Percentiles rank a stretch among this genome's conserved stretches.
These are phyloP conservation scores for Kazachstania kunashirensis DNA, from an alignment of 805 yeast genomes.

Conservation along the genomic window DNA sequence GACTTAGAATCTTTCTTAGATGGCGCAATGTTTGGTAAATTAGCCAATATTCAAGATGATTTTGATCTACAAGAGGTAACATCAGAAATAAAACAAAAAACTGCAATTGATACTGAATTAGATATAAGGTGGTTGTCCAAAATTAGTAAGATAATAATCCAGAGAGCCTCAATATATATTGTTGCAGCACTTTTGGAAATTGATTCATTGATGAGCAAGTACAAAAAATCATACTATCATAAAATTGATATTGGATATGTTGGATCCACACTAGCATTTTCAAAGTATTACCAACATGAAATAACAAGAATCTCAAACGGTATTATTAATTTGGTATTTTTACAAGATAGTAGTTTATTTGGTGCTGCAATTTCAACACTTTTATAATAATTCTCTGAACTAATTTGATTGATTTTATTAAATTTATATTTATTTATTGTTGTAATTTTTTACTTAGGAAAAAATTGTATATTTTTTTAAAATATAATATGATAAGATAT, in stretches of 20 bases:
- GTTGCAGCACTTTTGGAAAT: constrained; percentile 16
- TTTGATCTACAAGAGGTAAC: background rate
- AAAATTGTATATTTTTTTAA: too few species aligned
- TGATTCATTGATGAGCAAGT: constrained; percentile 1
- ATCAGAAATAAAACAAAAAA: background rate
- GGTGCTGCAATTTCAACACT: constrained; percentile 22
- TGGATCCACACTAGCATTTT: constrained; percentile 22
- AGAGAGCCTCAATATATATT: constrained; percentile 20
- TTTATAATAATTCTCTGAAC: too few species aligned
- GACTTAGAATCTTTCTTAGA: constrained; percentile 8
- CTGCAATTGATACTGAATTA: constrained; percentile 2
- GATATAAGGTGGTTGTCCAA: constrained; percentile 5
- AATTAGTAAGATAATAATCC: constrained; percentile 12
- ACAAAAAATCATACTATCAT: background rate
- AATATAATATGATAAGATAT: too few species aligned
- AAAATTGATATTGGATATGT: constrained; percentile 19
- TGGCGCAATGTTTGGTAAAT: constrained; percentile 15
- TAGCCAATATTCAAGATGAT: constrained; percentile 6
- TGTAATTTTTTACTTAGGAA: too few species aligned
- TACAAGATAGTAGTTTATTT: constrained; percentile 21
- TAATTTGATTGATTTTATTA: too few species aligned
- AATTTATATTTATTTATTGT: too few species aligned
- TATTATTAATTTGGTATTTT: constrained; percentile 11
- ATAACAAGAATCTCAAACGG: constrained; percentile 10
- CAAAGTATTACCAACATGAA: constrained; percentile 12